Percentiles rank a stretch among this genome's conserved stretches.
Evolutionary conservation across 306 rosid genomes (phyloP).

Genomic region (Lotus japonicus): DNA sequence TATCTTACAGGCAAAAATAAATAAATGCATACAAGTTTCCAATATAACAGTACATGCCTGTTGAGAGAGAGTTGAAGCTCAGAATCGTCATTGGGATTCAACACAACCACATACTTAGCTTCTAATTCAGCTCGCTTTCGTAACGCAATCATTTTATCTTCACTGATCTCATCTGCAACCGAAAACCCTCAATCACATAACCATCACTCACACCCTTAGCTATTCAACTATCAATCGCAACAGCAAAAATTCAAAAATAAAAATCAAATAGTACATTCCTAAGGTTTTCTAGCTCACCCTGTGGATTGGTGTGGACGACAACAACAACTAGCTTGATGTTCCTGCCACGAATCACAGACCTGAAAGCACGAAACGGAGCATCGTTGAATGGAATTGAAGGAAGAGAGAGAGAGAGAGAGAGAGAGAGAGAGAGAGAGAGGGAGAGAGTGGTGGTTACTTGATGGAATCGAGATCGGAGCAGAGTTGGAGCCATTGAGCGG

Average conservation of each 20-base stretch:
- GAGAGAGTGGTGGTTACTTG: conserved; percentile 26
- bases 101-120: conserved; percentile 49
- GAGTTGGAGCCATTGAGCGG: conserved; percentile 81
- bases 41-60: conserved; percentile 36
- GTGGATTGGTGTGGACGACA: conserved; percentile 49
- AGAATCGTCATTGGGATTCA: conserved; percentile 51
- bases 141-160: conserved; percentile 82
- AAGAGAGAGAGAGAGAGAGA: background rate
- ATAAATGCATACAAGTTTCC: background rate
- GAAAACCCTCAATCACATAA: conserved; percentile 5
- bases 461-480: conserved; percentile 86
- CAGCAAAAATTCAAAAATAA: background rate
- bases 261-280: background rate
- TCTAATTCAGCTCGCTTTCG: conserved; percentile 91
- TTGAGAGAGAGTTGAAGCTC: conserved; percentile 50
- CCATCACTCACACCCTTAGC: background rate
- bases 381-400: background rate
- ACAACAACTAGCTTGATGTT: conserved; percentile 58
- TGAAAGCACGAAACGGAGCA: conserved; percentile 4
- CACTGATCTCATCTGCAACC: conserved; percentile 62
- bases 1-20: background rate
- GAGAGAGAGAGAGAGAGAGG: background rate
- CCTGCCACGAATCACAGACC: conserved; percentile 56
- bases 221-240: background rate
- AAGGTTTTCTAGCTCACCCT: conserved; percentile 26